Conservation (phyloP, 2,329 filamentous ascomycete genomes). For the Cladosporium phlei region DNA sequence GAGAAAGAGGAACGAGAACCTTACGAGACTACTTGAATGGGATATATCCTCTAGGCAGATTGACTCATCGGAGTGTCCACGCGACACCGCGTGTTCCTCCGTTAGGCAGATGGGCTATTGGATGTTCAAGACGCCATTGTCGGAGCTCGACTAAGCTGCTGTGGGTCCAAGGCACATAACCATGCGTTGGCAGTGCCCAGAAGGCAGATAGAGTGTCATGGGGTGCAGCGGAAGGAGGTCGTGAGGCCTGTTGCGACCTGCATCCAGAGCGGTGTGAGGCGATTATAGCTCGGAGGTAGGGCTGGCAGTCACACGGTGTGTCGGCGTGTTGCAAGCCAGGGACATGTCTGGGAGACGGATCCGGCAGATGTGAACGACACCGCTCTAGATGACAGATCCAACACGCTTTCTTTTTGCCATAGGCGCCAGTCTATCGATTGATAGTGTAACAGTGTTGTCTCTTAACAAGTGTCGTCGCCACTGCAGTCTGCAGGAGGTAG, state of each 20-base stretch:
- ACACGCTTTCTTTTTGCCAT: too few species aligned
- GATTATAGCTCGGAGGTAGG: too few species aligned
- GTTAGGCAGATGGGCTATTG: slow-evolving; percentile 3
- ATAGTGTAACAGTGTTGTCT: too few species aligned
- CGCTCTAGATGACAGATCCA: too few species aligned
- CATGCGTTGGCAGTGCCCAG: slow-evolving; percentile 8
- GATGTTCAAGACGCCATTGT: slow-evolving; percentile 3
- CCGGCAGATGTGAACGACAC: too few species aligned
- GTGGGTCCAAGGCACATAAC: slow-evolving; percentile 6
- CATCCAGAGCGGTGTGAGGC: slow-evolving; percentile 9
- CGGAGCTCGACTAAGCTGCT: slow-evolving; percentile 2
- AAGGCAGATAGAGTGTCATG: slow-evolving; percentile 3
- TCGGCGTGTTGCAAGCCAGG: too few species aligned
- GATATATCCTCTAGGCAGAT: neutral
- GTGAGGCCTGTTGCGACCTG: slow-evolving; percentile 1
- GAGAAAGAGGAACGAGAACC: neutral
- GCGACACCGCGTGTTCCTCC: slow-evolving; percentile 1
- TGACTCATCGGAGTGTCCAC: slow-evolving; percentile 9
- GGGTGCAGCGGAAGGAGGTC: slow-evolving; percentile 1
- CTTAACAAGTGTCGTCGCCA: too few species aligned
- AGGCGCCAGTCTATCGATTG: too few species aligned
- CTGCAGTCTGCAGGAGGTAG: neutral
- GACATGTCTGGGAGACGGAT: too few species aligned
- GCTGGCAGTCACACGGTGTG: neutral
- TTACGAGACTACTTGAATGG: neutral